Conservation (phyloP, 169 alveolate genomes). For the Cryptosporidium ryanae region DNA sequence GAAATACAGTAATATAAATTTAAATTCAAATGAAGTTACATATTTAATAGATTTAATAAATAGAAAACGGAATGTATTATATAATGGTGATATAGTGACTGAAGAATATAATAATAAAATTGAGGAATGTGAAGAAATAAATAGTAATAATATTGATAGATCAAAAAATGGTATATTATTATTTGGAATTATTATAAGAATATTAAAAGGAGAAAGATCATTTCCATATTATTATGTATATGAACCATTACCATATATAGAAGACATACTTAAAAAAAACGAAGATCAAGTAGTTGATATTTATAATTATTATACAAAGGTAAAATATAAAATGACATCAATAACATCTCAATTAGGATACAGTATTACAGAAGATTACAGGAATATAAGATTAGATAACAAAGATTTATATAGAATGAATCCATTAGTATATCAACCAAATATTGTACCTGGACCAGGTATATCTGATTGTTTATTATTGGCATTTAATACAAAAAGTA, state of each 20-base stretch:
- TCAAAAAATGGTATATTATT: slow-evolving; percentile 50
- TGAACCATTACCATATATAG: slow-evolving; percentile 70
- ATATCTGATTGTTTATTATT: slow-evolving; percentile 69
- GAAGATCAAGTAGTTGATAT: neutral
- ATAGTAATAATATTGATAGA: neutral
- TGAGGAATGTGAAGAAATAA: neutral
- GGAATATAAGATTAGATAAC: slow-evolving; percentile 40
- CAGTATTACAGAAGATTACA: slow-evolving; percentile 52
- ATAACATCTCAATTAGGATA: slow-evolving; percentile 50
- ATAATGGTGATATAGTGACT: slow-evolving; percentile 47
- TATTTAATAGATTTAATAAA: slow-evolving; percentile 68
- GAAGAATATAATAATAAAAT: neutral
- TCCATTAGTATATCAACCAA: slow-evolving; percentile 69
- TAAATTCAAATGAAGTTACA: slow-evolving; percentile 45
- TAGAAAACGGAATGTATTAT: slow-evolving; percentile 19
- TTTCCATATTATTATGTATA: slow-evolving; percentile 74
- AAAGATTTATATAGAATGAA: slow-evolving; percentile 22
- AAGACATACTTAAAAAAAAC: neutral
- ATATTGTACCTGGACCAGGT: slow-evolving; percentile 74
- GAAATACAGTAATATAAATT: slow-evolving; percentile 64
- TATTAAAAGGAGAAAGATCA: slow-evolving; percentile 72
- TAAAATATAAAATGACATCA: slow-evolving; percentile 57
- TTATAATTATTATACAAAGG: neutral
- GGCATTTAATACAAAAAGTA: slow-evolving; percentile 72
- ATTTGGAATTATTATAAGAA: slow-evolving; percentile 66